Evolutionary conservation across 2,329 filamentous ascomycete genomes (phyloP).

Genomic region (Fusarium devonianum): DNA sequence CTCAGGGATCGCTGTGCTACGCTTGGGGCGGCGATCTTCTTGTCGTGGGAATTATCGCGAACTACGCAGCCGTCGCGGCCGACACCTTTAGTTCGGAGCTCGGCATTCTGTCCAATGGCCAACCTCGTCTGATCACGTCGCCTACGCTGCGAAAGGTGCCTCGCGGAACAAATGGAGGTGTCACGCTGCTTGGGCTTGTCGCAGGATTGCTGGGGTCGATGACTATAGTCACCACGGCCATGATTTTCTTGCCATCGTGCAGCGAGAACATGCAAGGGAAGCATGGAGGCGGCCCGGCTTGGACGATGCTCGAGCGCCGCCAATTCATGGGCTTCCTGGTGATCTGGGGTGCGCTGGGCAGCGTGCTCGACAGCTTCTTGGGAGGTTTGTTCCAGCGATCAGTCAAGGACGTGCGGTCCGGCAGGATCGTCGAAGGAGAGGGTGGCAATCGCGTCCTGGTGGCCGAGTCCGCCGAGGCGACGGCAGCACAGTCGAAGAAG

Average conservation of each 20-base stretch:
- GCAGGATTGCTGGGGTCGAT: conserved; percentile 79
- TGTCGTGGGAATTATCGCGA: conserved; percentile 72
- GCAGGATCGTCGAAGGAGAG: conserved; percentile 88
- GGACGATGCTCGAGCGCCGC: conserved; percentile 56
- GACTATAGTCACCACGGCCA: conserved; percentile 70
- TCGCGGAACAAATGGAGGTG: conserved; percentile 91
- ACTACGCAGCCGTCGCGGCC: conserved; percentile 90
- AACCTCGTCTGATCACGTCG: conserved; percentile 87
- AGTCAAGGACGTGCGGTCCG: conserved; percentile 81
- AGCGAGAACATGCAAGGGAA: conserved; percentile 47
- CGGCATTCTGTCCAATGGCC: conserved; percentile 80
- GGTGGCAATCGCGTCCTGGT: conserved; percentile 70
- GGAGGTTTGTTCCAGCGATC: conserved; percentile 86
- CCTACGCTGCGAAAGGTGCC: conserved; percentile 79
- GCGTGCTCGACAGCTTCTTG: conserved; percentile 84
- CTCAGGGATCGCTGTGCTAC: conserved; percentile 60
- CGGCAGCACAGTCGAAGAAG: conserved; percentile 41
- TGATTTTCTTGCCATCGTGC: conserved; percentile 75
- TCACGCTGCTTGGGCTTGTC: conserved; percentile 75
- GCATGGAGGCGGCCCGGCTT: conserved; percentile 55
- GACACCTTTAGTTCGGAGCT: conserved; percentile 97
- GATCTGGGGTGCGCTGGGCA: conserved; percentile 78
- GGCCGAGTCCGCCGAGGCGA: conserved; percentile 43
- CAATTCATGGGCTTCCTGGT: conserved; percentile 66
- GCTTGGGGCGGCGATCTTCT: conserved; percentile 69